Conservation (phyloP, 1,139 yeast genomes). For the Hansenula lynferdii region DNA sequence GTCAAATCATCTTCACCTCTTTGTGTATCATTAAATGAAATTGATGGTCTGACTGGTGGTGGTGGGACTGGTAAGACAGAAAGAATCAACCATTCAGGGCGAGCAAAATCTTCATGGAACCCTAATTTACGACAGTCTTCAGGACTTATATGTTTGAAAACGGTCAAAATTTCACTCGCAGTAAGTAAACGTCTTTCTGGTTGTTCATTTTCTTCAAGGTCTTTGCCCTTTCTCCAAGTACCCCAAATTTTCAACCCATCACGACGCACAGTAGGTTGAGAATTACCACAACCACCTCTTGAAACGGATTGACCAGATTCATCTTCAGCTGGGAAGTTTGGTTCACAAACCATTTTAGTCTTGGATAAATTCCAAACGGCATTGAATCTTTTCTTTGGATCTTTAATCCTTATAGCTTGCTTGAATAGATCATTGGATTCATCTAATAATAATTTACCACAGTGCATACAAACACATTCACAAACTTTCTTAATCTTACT, state of each 20-base stretch:
- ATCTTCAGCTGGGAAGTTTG: slow-evolving; percentile 69
- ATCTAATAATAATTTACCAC: slow-evolving; percentile 90
- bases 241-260: slow-evolving; percentile 97
- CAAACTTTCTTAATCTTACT: slow-evolving; percentile 92
- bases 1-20: slow-evolving; percentile 99
- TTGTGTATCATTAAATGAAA: slow-evolving; percentile 97
- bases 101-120: slow-evolving; percentile 90
- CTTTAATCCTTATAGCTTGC: slow-evolving; percentile 83
- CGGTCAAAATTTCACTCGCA: slow-evolving; percentile 86
- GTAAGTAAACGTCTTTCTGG: slow-evolving; percentile 89
- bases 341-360: slow-evolving; percentile 92
- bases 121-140: slow-evolving; percentile 84
- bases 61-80: slow-evolving; percentile 99
- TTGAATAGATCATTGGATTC: slow-evolving; percentile 85
- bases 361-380: slow-evolving; percentile 95
- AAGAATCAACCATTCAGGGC: slow-evolving; percentile 98
- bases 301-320: slow-evolving; percentile 47
- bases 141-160: slow-evolving; percentile 84
- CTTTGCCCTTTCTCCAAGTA: slow-evolving; percentile 90
- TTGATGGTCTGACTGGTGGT: slow-evolving; percentile 98
- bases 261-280: slow-evolving; percentile 93
- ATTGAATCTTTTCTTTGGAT: slow-evolving; percentile 92
- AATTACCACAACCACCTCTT: slow-evolving; percentile 98
- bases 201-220: slow-evolving; percentile 68
- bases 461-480: slow-evolving; percentile 97